Conservation (phyloP, 176 grass and related monocot species). For the Aegilops tauschii region DNA sequence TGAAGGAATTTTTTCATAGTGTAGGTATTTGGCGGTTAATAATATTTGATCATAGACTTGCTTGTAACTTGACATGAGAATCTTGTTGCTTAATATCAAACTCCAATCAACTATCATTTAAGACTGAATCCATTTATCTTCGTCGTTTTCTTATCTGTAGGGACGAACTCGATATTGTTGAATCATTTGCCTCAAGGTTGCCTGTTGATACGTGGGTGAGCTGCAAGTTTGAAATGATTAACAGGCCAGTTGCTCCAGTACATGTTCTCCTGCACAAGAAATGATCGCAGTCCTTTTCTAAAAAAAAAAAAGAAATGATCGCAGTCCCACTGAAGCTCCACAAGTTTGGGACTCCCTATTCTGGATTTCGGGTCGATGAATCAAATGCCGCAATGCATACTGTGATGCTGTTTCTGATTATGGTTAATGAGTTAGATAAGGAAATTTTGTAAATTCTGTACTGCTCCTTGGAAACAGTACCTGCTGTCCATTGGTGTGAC, state of each 20-base stretch:
- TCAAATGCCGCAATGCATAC: background rate
- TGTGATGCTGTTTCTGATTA: background rate
- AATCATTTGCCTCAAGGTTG: too few species aligned
- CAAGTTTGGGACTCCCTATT: background rate
- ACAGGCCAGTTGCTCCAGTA: slow-evolving; percentile 54
- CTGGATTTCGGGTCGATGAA: background rate
- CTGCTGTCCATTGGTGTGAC: background rate
- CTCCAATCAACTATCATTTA: background rate
- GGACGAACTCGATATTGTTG: too few species aligned
- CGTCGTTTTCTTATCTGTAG: too few species aligned
- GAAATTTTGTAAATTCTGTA: background rate
- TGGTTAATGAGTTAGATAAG: background rate
- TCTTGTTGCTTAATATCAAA: background rate
- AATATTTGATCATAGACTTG: background rate
- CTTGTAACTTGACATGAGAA: background rate
- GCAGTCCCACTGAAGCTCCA: background rate
- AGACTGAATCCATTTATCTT: too few species aligned
- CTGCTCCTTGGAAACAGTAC: background rate
- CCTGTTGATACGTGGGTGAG: slow-evolving; percentile 52
- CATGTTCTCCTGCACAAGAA: slow-evolving; percentile 69
- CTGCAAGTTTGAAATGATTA: slow-evolving; percentile 78
- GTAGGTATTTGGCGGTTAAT: too few species aligned
- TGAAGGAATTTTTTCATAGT: too few species aligned
- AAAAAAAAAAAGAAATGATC: slow-evolving; percentile 41
- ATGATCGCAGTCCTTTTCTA: background rate